Evolutionary conservation across 1,284 basidiomycete genomes (phyloP).

Genomic region (Ceratobasidium sp.): DNA sequence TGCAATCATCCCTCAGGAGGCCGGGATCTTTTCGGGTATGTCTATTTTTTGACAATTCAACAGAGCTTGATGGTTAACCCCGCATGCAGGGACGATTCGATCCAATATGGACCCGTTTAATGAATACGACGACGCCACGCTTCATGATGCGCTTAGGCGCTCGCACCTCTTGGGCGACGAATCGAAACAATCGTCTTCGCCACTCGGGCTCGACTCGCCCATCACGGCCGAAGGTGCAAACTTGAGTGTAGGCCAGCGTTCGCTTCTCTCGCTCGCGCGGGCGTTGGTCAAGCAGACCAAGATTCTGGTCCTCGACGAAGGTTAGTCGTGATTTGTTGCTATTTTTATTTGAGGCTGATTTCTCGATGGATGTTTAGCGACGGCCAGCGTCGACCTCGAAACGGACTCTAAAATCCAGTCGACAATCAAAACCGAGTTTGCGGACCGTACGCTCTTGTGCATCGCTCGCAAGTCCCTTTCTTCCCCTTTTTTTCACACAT

Average conservation of each 20-base stretch:
- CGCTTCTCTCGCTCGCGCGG: conserved; percentile 76
- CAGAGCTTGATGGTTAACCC: conserved; percentile 29
- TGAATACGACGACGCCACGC: conserved; percentile 67
- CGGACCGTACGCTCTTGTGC: conserved; percentile 70
- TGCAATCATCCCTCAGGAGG: conserved; percentile 71
- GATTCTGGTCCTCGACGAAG: conserved; percentile 56
- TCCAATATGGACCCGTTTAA: conserved; percentile 78
- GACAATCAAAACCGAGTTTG: conserved; percentile 76
- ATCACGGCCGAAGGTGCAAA: conserved; percentile 77
- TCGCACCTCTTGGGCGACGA: conserved; percentile 63
- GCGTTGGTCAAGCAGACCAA: conserved; percentile 71
- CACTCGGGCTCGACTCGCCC: conserved; percentile 67
- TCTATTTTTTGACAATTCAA: not conserved
- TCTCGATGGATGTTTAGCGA: conserved; percentile 45
- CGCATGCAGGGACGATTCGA: conserved; percentile 67
- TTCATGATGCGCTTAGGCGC: conserved; percentile 73
- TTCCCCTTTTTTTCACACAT: conserved; percentile 44
- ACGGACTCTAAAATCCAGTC: conserved; percentile 79
- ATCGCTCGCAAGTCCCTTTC: conserved; percentile 68
- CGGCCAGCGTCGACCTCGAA: conserved; percentile 74
- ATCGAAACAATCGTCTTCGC: conserved; percentile 23
- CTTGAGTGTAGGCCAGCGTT: conserved; percentile 73
- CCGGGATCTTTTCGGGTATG: conserved; percentile 64
- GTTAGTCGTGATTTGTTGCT: conserved; percentile 47
- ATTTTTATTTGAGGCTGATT: not conserved